Evolutionary conservation across 1,284 basidiomycete species (phyloP), one percentile per base, ranked within the genome.

Genomic region (Leccinum pseudoinsigne): DNA sequence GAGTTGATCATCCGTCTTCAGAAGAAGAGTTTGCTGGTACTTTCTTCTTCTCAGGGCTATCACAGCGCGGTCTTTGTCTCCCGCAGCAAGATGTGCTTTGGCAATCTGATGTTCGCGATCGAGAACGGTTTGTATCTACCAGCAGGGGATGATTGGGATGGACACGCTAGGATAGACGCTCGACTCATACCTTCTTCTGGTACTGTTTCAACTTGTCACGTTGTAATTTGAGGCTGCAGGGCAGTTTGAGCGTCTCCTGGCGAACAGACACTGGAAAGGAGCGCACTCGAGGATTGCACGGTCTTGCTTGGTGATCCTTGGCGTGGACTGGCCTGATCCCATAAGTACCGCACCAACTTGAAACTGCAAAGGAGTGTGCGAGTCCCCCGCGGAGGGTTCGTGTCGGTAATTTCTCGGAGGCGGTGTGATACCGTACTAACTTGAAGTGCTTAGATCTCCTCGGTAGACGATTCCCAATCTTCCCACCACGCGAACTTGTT

Each of bases 201-300:
- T 98, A 99, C 76, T 96, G 94, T 75, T 86, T 92, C 66, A 99
- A 82, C 76, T 96, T 97, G 78, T 99, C 97, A 54, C 97, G 84
- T 77, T 99, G 97, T 57, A 97, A 78, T 78, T 99, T 99, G 68
- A 99, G 84, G 74, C 95, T 82, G 70, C 50, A 71, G 59, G 28
- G 47, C 21, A 38, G 66, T 47, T 67, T 77, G 64, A 76, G 66
- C 57, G 26, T 73, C 57, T 50, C 58, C 61, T 38, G 55, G 58
- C 61, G 38, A 50, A 62, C 59, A 59, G 57, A 72, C 57, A 62
- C 63, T 57, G 59, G 67, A 64, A 67, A 62, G 55, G 38, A 54
- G 79, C 90, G 73, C 70, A 98, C 96, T 98, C 95, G 62, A 98
- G 84, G 60, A 98, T 91, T 47, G 96, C 96, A 64, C 90, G 85